A percentile compares a stretch with the other conserved stretches of the same genome.
phyloP scores from a whole-genome alignment of 2,329 filamentous ascomycete genomes.

The Blastomyces emzantsi region DNA sequence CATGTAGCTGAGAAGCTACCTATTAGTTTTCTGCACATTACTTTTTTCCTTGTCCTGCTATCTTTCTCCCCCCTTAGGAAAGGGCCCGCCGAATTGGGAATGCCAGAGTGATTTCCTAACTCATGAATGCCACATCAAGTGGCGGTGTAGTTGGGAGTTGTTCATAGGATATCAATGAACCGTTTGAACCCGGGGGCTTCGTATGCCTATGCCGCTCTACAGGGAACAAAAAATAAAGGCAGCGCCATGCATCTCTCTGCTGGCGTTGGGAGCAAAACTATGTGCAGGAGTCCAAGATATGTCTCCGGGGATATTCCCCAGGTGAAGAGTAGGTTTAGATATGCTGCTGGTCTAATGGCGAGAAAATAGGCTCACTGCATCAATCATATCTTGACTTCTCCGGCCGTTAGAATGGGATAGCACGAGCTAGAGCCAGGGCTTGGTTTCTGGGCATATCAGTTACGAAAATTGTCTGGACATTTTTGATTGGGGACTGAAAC shows the following conservation, averaged over 20 bases:
- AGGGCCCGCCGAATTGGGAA: not conserved
- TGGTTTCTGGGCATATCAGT: not conserved
- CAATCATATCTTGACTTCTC: not conserved
- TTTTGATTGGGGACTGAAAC: not conserved
- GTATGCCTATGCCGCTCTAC: not conserved
- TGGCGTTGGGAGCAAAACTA: not conserved
- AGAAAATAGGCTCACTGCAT: not conserved
- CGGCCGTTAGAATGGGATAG: not conserved
- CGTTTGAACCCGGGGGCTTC: not conserved
- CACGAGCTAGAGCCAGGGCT: not conserved
- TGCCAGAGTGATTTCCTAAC: not conserved
- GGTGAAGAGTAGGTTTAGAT: not conserved
- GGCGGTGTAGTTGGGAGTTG: not conserved
- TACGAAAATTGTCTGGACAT: not conserved
- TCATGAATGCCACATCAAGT: not conserved
- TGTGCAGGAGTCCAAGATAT: not conserved
- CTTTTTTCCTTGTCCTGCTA: not conserved
- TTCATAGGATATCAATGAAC: not conserved
- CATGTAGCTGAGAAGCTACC: not conserved
- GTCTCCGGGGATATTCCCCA: not conserved
- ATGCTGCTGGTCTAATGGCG: not conserved
- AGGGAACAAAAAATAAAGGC: not conserved
- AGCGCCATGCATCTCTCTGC: not conserved
- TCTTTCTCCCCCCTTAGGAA: not conserved
- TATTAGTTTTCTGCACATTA: not conserved